Evolutionary conservation across 352 stramenopile genomes (phyloP).

Genomic region (Sclerospora graminicola): DNA sequence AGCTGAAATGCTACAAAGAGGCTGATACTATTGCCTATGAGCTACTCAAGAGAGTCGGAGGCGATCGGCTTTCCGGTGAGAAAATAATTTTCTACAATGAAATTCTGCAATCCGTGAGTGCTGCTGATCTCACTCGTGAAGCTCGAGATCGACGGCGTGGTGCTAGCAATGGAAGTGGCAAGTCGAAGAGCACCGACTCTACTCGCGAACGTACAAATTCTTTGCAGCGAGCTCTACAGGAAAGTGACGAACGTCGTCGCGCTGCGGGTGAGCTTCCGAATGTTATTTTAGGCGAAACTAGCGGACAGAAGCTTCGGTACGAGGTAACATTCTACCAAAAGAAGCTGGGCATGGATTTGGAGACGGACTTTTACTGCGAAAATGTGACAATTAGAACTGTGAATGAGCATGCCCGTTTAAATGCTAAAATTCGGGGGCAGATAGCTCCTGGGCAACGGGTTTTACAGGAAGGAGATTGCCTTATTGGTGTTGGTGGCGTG

Average conservation of each 20-base stretch:
- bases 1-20: constrained; percentile 86
- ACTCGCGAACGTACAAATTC: constrained; percentile 56
- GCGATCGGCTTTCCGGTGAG: constrained; percentile 51
- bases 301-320: constrained; percentile 57
- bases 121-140: constrained; percentile 65
- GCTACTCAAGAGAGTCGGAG: constrained; percentile 65
- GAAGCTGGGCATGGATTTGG: constrained; percentile 73
- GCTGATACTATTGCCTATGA: constrained; percentile 81
- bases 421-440: constrained; percentile 51
- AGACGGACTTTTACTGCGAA: constrained; percentile 86
- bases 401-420: constrained; percentile 31
- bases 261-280: constrained; percentile 21
- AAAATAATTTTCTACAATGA: constrained; percentile 88
- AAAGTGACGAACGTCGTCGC: constrained; percentile 45
- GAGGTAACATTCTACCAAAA: constrained; percentile 77
- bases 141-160: constrained; percentile 42
- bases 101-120: constrained; percentile 66
- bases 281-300: constrained; percentile 11
- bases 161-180: constrained; percentile 22
- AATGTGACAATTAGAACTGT: constrained; percentile 81
- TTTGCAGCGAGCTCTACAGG: constrained; percentile 53
- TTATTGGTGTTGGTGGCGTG: constrained; percentile 66
- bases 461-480: constrained; percentile 67
- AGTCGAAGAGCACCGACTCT: constrained; percentile 39
- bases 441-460: constrained; percentile 45